phyloP scores from a whole-genome alignment of 139 green algal species.

The Picochlorum sp. region DNA sequence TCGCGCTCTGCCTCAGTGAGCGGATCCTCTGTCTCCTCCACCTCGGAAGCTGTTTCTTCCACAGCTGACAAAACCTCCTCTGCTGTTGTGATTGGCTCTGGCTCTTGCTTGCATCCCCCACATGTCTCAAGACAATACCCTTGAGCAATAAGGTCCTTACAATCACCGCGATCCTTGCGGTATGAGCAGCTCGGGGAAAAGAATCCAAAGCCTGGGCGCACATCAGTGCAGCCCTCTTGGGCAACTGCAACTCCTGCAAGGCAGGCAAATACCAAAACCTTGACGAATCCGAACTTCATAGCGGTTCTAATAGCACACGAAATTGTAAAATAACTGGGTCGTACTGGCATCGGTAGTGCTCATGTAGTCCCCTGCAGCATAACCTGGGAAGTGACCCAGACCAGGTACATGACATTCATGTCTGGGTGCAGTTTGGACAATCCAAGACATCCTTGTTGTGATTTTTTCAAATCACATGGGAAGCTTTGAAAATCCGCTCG shows the following conservation, averaged over 20 bases:
- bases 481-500: too few relatives aligned
- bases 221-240: not conserved
- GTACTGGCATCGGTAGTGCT: too few relatives aligned
- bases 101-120: not conserved
- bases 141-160: not conserved
- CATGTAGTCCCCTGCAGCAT: too few relatives aligned
- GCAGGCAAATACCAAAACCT: constrained; percentile 3
- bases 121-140: not conserved
- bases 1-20: not conserved
- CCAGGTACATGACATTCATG: too few relatives aligned
- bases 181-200: not conserved
- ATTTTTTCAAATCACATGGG: too few relatives aligned
- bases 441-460: too few relatives aligned
- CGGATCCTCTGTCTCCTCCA: not conserved
- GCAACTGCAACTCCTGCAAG: constrained; percentile 2
- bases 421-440: too few relatives aligned
- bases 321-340: too few relatives aligned
- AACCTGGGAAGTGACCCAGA: too few relatives aligned
- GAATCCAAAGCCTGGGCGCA: not conserved
- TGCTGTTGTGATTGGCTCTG: not conserved
- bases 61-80: not conserved
- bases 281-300: too few relatives aligned
- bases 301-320: too few relatives aligned
- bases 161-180: not conserved
- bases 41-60: constrained; percentile 1